These are phyloP conservation scores for Avena atlantica DNA, from an alignment of 176 grass and related monocot species.

Conservation along the genomic window DNA sequence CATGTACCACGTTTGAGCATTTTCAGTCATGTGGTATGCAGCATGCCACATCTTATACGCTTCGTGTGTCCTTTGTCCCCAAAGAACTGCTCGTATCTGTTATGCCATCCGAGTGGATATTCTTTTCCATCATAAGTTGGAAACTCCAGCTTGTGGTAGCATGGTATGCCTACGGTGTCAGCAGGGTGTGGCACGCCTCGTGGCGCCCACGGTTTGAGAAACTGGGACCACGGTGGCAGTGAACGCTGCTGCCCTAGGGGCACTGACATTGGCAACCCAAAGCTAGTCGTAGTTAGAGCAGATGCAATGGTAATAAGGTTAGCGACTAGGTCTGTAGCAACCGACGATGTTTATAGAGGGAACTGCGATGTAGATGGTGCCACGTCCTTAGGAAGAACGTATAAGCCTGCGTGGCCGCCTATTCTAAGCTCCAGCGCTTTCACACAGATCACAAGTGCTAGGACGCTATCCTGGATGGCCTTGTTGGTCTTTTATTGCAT, in stretches of 20 bases:
- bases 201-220: background rate
- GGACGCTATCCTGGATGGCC: background rate
- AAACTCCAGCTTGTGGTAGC: background rate
- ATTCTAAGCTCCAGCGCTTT: background rate
- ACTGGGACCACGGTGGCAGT: background rate
- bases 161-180: background rate
- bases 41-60: background rate
- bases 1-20: background rate
- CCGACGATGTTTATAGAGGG: background rate
- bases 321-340: background rate
- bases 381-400: background rate
- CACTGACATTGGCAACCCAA: background rate
- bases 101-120: background rate
- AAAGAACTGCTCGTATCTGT: background rate
- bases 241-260: background rate
- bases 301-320: background rate
- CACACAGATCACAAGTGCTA: background rate
- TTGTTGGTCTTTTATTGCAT: background rate
- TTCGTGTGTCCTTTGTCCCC: background rate
- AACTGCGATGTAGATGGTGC: background rate
- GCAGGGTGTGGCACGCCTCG: background rate
- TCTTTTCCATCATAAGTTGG: background rate
- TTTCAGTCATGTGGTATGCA: background rate
- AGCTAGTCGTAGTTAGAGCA: background rate
- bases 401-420: background rate